phyloP scores from a whole-genome alignment of 2,329 filamentous ascomycete genomes.

The Fusarium newnesense region DNA sequence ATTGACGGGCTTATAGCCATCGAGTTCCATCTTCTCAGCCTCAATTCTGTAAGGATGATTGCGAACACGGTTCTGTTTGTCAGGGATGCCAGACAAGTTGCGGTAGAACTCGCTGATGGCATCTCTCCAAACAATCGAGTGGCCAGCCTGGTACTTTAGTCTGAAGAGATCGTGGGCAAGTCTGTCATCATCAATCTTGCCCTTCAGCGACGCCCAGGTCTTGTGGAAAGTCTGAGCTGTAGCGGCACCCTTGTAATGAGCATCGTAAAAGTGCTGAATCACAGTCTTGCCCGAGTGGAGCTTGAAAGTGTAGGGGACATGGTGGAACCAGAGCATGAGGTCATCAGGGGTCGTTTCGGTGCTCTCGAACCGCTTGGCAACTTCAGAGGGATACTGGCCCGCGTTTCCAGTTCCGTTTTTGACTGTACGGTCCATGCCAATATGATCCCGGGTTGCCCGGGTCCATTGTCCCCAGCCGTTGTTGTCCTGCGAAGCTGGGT shows the following conservation, averaged over 20 bases:
- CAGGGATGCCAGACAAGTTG: slow-evolving; percentile 66
- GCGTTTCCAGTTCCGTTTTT: slow-evolving; percentile 73
- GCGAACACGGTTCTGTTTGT: slow-evolving; percentile 65
- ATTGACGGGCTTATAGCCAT: slow-evolving; percentile 63
- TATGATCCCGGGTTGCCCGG: slow-evolving; percentile 65
- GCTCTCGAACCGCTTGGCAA: slow-evolving; percentile 68
- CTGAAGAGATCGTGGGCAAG: slow-evolving; percentile 68
- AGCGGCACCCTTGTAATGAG: slow-evolving; percentile 69
- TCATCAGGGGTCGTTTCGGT: slow-evolving; percentile 73
- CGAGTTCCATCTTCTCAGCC: slow-evolving; percentile 71
- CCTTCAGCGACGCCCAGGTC: slow-evolving; percentile 65
- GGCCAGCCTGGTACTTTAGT: slow-evolving; percentile 73
- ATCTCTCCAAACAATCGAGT: slow-evolving; percentile 77
- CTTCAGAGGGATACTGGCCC: slow-evolving; percentile 72
- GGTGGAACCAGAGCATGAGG: slow-evolving; percentile 78
- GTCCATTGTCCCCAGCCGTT: slow-evolving; percentile 80
- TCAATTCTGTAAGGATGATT: slow-evolving; percentile 74
- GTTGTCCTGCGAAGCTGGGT: slow-evolving; percentile 71
- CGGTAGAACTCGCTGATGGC: slow-evolving; percentile 72
- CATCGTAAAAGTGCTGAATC: slow-evolving; percentile 74
- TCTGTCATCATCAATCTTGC: slow-evolving; percentile 68
- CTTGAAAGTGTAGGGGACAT: slow-evolving; percentile 72
- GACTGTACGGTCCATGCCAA: slow-evolving; percentile 79
- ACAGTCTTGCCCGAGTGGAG: slow-evolving; percentile 74
- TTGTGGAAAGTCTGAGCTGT: slow-evolving; percentile 67